Conservation (phyloP, 2,329 filamentous ascomycete genomes). For the Talaromyces rugulosus region DNA sequence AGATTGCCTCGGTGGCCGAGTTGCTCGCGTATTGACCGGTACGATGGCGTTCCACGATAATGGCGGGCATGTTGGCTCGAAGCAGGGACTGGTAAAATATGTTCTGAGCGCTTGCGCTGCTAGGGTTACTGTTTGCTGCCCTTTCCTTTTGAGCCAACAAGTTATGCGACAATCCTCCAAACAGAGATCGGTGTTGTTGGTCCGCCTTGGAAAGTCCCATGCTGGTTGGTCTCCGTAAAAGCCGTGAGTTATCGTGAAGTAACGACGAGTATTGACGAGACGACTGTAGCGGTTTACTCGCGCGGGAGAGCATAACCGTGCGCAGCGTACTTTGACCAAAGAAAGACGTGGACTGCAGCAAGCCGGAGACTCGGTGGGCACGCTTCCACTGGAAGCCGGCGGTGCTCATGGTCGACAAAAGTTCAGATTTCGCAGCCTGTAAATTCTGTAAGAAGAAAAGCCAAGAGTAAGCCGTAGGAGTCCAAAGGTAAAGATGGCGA, state of each 20-base stretch:
- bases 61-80: conserved; percentile 88
- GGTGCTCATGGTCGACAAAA: conserved; percentile 41
- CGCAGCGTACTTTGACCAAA: conserved; percentile 13
- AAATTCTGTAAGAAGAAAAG: conserved; percentile 38
- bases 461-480: not conserved
- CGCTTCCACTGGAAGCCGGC: conserved; percentile 34
- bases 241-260: conserved; percentile 23
- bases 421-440: conserved; percentile 37
- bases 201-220: conserved; percentile 25
- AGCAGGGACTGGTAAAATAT: conserved; percentile 90
- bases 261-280: conserved; percentile 32
- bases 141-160: conserved; percentile 82
- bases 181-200: conserved; percentile 35
- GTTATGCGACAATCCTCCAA: conserved; percentile 44
- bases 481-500: not conserved
- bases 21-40: conserved; percentile 82
- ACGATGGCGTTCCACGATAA: conserved; percentile 85
- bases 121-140: conserved; percentile 87
- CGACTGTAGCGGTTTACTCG: conserved; percentile 15
- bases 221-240: conserved; percentile 20
- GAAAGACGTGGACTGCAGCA: conserved; percentile 15
- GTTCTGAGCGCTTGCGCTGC: conserved; percentile 82
- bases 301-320: conserved; percentile 15
- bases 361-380: conserved; percentile 18
- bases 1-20: conserved; percentile 69